phyloP scores from a whole-genome alignment of 768 basidiomycete genomes.

The Macrocybe gigantea region DNA sequence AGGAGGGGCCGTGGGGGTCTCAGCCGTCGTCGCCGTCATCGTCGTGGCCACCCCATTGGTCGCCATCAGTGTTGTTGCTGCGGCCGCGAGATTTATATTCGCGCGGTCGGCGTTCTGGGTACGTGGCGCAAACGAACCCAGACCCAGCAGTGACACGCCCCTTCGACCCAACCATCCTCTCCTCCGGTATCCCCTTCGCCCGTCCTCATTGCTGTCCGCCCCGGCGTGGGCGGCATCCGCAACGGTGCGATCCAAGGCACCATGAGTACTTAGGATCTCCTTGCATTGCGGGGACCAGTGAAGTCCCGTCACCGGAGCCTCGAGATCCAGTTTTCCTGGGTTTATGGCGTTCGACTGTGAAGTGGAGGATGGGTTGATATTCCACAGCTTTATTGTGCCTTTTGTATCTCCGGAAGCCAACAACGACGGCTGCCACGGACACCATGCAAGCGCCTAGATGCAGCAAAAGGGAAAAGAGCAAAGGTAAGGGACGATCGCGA shows the following conservation, averaged over 20 bases:
- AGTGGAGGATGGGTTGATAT: conserved; percentile 35
- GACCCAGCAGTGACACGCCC: no score
- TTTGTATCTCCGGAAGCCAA: conserved; percentile 72
- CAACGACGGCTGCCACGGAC: conserved; percentile 79
- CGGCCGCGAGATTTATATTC: no score
- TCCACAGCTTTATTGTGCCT: conserved; percentile 52
- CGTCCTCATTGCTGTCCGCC: no score
- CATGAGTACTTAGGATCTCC: conserved; percentile 83
- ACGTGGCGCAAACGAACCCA: no score
- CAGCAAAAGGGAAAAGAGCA: neutral
- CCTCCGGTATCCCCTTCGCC: no score
- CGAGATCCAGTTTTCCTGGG: conserved; percentile 40
- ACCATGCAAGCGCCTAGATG: conserved; percentile 77
- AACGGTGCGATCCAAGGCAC: conserved; percentile 15
- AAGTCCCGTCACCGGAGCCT: conserved; percentile 61
- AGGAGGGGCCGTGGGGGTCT: conserved; percentile 5
- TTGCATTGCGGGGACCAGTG: conserved; percentile 77
- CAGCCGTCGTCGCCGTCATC: neutral
- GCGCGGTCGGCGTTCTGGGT: no score
- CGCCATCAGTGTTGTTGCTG: no score
- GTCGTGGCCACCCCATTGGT: no score
- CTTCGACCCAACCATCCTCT: no score
- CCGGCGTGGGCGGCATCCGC: neutral
- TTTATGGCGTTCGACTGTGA: conserved; percentile 34
- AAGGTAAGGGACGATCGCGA: neutral